phyloP scores from a whole-genome alignment of 129 eudicot genomes.

The Pseudognaphalium luteoalbum region DNA sequence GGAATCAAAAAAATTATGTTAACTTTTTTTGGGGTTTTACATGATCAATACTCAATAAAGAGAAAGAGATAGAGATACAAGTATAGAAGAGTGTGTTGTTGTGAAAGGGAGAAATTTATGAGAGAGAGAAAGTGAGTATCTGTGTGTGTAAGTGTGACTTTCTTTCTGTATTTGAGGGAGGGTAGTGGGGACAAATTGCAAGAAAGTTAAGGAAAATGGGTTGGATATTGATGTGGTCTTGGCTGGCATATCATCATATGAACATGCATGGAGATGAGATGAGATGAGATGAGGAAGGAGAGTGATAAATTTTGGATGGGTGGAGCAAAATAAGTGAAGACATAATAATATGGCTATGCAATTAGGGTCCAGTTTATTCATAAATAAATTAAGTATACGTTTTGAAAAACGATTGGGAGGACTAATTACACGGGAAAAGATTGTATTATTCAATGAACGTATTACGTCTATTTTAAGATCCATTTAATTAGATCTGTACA shows the following conservation, averaged over 20 bases:
- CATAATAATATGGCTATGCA: not conserved
- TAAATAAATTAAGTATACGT: no score
- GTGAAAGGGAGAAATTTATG: conserved; percentile 12
- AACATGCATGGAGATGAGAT: conserved; percentile 32
- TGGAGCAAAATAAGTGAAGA: conserved; percentile 10
- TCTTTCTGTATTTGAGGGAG: conserved; percentile 26
- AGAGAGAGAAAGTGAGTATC: conserved; percentile 16
- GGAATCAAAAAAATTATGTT: conserved; percentile 25
- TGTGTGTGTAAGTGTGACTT: not conserved
- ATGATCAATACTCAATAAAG: conserved; percentile 41
- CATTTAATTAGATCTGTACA: no score
- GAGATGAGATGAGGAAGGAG: conserved; percentile 6
- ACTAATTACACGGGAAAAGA: no score
- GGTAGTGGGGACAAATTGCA: conserved; percentile 36
- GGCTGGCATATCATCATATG: conserved; percentile 39
- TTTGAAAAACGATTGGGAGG: no score
- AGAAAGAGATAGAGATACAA: conserved; percentile 3
- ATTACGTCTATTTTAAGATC: no score
- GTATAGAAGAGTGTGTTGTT: not conserved
- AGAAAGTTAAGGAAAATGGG: conserved; percentile 37
- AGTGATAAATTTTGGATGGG: conserved; percentile 15
- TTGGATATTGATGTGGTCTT: conserved; percentile 41
- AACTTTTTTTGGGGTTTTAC: conserved; percentile 47
- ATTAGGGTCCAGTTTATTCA: not conserved
- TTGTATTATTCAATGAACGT: no score